Evolutionary conservation across 352 stramenopile genomes (phyloP).

Genomic region (Pythium phragmiticola): DNA sequence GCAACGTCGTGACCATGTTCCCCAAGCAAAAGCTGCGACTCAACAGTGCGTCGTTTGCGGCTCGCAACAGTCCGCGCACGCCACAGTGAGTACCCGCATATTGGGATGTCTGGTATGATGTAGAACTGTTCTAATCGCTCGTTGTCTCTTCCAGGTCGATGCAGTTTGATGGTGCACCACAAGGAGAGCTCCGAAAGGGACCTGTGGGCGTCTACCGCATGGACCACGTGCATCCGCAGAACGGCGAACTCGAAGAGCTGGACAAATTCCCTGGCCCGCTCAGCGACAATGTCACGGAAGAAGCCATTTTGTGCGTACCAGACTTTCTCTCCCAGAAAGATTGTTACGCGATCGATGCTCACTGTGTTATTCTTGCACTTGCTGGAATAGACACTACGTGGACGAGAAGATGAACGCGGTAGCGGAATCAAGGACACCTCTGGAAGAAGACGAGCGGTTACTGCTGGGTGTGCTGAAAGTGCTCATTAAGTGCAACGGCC

Average conservation of each 20-base stretch:
- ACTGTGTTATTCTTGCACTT: not conserved
- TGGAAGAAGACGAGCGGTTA: conserved; percentile 69
- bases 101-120: not conserved
- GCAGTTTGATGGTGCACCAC: conserved; percentile 47
- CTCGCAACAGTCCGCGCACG: conserved; percentile 61
- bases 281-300: conserved; percentile 56
- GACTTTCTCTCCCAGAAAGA: not conserved
- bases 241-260: conserved; percentile 67
- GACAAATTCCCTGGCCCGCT: conserved; percentile 78
- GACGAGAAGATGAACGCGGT: conserved; percentile 50
- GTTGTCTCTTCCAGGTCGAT: conserved; percentile 34
- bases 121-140: not conserved
- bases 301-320: conserved; percentile 50
- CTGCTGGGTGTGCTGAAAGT: conserved; percentile 67
- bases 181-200: conserved; percentile 75
- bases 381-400: conserved; percentile 43
- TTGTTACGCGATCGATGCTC: conserved; percentile 1
- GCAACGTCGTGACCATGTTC: conserved; percentile 89
- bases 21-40: conserved; percentile 81
- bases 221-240: conserved; percentile 72
- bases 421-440: conserved; percentile 11
- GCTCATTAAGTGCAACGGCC: conserved; percentile 80
- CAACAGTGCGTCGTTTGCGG: conserved; percentile 46
- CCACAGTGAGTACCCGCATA: conserved; percentile 37
- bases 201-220: conserved; percentile 80